A percentile compares a stretch with the other conserved stretches of the same genome.
Evolutionary conservation across 2,329 filamentous ascomycete species (phyloP).

Genomic region (Scedosporium aurantiacum): DNA sequence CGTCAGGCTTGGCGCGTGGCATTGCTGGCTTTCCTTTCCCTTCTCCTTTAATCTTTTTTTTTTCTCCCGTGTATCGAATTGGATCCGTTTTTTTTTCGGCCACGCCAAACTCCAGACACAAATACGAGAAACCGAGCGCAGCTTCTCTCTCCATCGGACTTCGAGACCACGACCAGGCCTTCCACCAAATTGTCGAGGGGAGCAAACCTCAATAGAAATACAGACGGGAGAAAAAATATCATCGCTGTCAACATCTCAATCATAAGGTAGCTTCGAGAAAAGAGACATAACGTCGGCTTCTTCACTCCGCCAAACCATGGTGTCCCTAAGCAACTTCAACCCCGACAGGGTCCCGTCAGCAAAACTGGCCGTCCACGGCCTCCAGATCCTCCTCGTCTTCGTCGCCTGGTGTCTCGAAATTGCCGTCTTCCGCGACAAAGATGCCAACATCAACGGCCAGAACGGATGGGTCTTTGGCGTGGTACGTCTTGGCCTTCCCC

Average conservation of each 20-base stretch:
- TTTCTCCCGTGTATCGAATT: neutral
- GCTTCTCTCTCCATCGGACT: neutral
- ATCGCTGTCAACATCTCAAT: neutral
- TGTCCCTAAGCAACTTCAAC: conserved; percentile 3
- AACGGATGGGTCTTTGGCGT: conserved; percentile 54
- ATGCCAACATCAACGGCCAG: conserved; percentile 41
- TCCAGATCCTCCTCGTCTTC: conserved; percentile 43
- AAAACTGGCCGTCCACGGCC: conserved; percentile 47
- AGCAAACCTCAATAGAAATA: too few relatives aligned
- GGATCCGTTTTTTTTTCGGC: neutral
- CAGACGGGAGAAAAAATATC: too few relatives aligned
- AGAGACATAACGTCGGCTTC: neutral
- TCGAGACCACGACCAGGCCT: too few relatives aligned
- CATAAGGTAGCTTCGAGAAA: neutral
- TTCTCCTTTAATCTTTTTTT: neutral
- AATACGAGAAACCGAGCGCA: too few relatives aligned
- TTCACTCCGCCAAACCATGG: conserved; percentile 1
- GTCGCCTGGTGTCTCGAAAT: conserved; percentile 50
- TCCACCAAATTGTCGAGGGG: too few relatives aligned
- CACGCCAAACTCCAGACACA: neutral
- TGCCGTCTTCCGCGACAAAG: conserved; percentile 40
- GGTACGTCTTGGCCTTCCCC: conserved; percentile 29
- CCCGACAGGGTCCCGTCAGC: conserved; percentile 29
- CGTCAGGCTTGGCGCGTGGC: neutral
- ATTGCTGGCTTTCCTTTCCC: neutral